phyloP scores from a whole-genome alignment of 164 flowering plant genomes.

The Piper longum region DNA sequence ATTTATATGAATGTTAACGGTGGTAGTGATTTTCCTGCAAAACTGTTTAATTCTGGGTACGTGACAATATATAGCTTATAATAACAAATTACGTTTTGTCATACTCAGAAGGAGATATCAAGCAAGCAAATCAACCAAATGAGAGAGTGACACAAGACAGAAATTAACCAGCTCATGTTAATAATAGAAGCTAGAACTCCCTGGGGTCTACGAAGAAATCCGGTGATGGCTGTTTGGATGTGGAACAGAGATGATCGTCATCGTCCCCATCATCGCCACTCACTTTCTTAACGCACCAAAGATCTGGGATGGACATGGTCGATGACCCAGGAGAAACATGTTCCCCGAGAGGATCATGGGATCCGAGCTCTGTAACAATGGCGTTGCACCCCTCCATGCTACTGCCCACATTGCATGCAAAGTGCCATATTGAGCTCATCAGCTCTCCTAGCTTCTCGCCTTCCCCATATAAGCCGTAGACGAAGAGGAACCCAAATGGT shows the following conservation, averaged over 20 bases:
- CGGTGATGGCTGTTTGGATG: slow-evolving; percentile 9
- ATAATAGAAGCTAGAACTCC: slow-evolving; percentile 23
- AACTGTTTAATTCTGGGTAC: too few relatives aligned
- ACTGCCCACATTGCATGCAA: slow-evolving; percentile 26
- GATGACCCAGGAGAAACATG: slow-evolving; percentile 22
- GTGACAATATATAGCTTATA: too few relatives aligned
- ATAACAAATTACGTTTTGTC: too few relatives aligned
- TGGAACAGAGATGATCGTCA: slow-evolving; percentile 2
- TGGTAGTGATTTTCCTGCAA: too few relatives aligned
- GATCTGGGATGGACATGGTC: slow-evolving; percentile 26
- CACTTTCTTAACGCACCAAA: slow-evolving; percentile 32
- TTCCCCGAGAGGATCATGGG: slow-evolving; percentile 27
- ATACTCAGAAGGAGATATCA: too few relatives aligned
- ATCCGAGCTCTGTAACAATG: slow-evolving; percentile 30
- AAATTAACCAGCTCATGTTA: too few relatives aligned
- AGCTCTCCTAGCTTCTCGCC: slow-evolving; percentile 42
- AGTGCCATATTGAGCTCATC: slow-evolving; percentile 27
- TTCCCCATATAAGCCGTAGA: slow-evolving; percentile 41
- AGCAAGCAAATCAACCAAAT: too few relatives aligned
- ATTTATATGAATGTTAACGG: too few relatives aligned
- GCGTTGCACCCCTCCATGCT: slow-evolving; percentile 29
- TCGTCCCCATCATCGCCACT: slow-evolving; percentile 5
- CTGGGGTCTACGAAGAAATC: slow-evolving; percentile 45
- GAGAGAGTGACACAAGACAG: too few relatives aligned
- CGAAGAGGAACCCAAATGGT: slow-evolving; percentile 34